Base-by-base conservation (phyloP, 306 rosid genomes). In the Quercus berberidifolia region DNA sequence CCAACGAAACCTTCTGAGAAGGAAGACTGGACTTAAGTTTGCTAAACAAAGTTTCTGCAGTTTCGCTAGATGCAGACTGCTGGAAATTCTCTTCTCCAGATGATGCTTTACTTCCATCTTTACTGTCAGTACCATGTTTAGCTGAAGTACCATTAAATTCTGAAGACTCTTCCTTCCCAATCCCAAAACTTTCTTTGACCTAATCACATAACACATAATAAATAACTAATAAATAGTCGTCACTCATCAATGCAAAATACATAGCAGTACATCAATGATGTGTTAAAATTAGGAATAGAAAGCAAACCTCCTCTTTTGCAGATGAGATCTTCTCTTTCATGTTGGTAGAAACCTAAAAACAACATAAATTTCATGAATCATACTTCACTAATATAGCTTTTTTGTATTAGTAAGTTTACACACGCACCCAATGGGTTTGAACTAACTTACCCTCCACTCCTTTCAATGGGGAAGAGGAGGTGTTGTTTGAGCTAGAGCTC, bases 221-320 rank as follows among this genome's bases (percentile, higher is more conserved):
- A 55, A 76, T 55, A 84, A 68, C 59, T 74, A 63, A 60, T 59
- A 55, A 70, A 58, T 31, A 26, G 46, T 43, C 55, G 49, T 81
- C 52, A 64, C 14, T 68, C 55, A 58, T 38, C 76, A 38, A 35
- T 35, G 33, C 17, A 8, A 79, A 69, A 51, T 26, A 76, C 25
- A 3, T 55, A 55, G 62, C 41, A 69, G 75, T 43, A 35, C 78
- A 83, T 71, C 51, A 54, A 31, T 20, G 23, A 77, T 43, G 25
- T 26, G 74, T 33, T 8, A 17, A 75, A 57, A 81, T 9, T 30
- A 26, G 49, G 73, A 81, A 70, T 72, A 70, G 56, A 69, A 69
- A 51, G 83, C 91, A 60, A 9, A 91, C 99, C 94, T 95, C 98
- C 78, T 87, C 99, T 33, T 92, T 80, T 81, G 99, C 94, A 84